These are phyloP conservation scores for Calonectria crousiana DNA, from an alignment of 2,329 filamentous ascomycete species.

Conservation along the genomic window DNA sequence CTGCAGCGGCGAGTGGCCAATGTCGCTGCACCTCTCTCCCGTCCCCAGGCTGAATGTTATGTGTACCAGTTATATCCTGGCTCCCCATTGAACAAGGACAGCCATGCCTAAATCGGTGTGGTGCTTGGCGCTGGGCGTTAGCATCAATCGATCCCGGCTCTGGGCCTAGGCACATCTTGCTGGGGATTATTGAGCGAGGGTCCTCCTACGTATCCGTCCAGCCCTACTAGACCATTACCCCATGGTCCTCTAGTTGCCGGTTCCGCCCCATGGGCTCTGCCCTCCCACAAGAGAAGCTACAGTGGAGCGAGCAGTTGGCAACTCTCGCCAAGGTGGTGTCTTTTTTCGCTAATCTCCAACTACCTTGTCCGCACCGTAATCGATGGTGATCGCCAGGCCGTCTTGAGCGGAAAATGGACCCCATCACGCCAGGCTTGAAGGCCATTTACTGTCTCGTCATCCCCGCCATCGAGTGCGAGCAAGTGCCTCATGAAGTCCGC, in stretches of 20 bases:
- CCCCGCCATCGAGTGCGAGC: conserved; percentile 37
- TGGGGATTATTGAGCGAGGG: background rate
- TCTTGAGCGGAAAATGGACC: background rate
- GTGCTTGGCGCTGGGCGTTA: background rate
- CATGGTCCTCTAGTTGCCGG: background rate
- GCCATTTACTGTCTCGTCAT: conserved; percentile 32
- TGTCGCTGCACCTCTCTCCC: background rate
- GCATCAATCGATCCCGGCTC: background rate
- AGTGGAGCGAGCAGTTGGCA: too few species aligned
- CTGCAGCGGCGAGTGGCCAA: background rate
- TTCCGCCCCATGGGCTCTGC: background rate
- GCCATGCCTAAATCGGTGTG: background rate
- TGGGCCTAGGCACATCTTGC: background rate
- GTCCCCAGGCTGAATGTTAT: background rate
- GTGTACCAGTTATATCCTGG: background rate
- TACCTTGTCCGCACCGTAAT: background rate
- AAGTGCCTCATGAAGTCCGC: conserved; percentile 44
- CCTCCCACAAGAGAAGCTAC: background rate
- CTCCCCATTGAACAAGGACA: background rate
- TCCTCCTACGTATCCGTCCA: background rate
- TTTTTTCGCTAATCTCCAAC: background rate
- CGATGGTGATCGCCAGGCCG: background rate
- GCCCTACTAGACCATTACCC: background rate
- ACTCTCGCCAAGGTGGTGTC: background rate
- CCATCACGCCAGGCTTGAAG: background rate